Conservation (phyloP, 208 protist genomes). For the Acanthamoeba quina region DNA sequence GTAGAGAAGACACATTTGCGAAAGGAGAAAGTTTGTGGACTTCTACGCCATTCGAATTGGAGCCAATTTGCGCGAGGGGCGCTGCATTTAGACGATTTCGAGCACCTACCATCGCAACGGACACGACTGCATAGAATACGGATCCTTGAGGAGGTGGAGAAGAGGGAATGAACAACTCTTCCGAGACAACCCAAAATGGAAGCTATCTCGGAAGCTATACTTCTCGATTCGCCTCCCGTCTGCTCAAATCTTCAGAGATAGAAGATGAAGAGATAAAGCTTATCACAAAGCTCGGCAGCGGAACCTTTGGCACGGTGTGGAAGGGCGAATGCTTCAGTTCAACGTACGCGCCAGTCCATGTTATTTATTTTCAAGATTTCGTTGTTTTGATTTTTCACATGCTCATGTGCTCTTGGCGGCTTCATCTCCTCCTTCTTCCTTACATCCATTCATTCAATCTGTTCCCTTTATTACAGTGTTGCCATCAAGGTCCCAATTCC, state of each 20-base stretch:
- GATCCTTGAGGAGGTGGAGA: not conserved
- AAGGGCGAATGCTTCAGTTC: constrained; percentile 64
- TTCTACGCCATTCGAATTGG: too few species aligned
- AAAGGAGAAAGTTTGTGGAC: not conserved
- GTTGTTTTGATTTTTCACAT: too few species aligned
- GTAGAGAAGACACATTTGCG: not conserved
- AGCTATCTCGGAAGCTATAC: constrained; percentile 46
- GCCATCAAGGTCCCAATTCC: constrained; percentile 62
- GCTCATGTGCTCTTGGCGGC: not conserved
- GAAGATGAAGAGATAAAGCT: constrained; percentile 63
- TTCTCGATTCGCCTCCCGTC: not conserved
- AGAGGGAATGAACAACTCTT: not conserved
- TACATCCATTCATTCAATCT: not conserved
- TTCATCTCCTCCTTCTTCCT: too few species aligned
- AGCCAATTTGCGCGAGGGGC: not conserved
- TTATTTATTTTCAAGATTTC: not conserved
- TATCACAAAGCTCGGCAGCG: constrained; percentile 38
- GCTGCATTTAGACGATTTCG: not conserved
- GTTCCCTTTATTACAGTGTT: not conserved
- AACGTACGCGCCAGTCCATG: constrained; percentile 1
- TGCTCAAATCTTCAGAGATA: constrained; percentile 58
- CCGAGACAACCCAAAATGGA: not conserved
- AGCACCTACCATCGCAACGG: not conserved
- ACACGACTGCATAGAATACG: not conserved
- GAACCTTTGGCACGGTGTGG: constrained; percentile 68